These are phyloP conservation scores for Spiraea crenata DNA, from an alignment of 331 rosid species.

Conservation along the genomic window DNA sequence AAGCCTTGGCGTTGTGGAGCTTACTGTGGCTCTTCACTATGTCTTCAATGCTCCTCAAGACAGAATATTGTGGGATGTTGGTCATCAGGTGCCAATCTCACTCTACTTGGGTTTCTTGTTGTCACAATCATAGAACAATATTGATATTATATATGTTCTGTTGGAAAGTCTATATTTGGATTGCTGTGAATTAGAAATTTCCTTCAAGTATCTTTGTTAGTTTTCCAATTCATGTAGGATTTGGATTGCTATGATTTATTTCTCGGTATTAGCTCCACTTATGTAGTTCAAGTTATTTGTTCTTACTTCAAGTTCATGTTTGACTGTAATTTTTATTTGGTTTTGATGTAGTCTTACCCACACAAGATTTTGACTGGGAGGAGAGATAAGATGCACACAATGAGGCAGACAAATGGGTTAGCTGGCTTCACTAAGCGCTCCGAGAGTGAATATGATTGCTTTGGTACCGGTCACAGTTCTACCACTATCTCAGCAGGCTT, in stretches of 20 bases:
- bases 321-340: constrained; percentile 13
- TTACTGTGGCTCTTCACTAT: constrained; percentile 94
- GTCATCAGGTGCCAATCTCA: constrained; percentile 75
- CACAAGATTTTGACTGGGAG: constrained; percentile 96
- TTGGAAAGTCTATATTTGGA: no score
- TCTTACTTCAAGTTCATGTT: neutral
- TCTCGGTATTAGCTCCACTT: no score
- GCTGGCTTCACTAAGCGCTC: constrained; percentile 89
- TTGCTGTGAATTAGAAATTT: no score
- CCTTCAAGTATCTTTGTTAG: no score
- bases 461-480: constrained; percentile 97
- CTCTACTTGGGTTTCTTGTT: constrained; percentile 7
- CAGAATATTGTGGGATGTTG: constrained; percentile 93
- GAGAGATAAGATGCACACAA: constrained; percentile 80
- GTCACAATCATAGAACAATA: neutral
- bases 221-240: no score
- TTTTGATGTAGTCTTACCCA: constrained; percentile 71
- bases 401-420: constrained; percentile 90
- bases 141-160: neutral
- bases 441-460: constrained; percentile 89
- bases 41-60: constrained; percentile 91
- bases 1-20: constrained; percentile 95
- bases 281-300: no score
- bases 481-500: constrained; percentile 98
- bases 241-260: no score